phyloP scores from a whole-genome alignment of 192 early-diverging fungal species.

The Mortierella antarctica region DNA sequence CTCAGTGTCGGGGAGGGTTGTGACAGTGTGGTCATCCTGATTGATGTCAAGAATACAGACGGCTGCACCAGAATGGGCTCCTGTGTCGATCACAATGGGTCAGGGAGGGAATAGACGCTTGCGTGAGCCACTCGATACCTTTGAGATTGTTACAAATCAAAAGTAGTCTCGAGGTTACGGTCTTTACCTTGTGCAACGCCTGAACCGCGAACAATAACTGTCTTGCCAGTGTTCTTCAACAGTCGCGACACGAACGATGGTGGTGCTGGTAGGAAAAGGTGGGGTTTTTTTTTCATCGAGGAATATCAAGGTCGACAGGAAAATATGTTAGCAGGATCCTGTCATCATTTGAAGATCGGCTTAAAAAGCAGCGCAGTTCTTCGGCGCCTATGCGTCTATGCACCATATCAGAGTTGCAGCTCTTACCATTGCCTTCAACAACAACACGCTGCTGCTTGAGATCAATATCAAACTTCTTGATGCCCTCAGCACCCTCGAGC shows the following conservation, averaged over 20 bases:
- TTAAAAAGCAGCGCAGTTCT: too few relatives aligned
- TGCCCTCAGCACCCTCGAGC: slow-evolving; percentile 59
- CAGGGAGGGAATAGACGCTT: neutral
- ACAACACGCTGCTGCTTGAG: slow-evolving; percentile 78
- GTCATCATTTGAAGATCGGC: too few relatives aligned
- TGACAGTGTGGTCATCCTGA: slow-evolving; percentile 19
- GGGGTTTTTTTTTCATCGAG: neutral
- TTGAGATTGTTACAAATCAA: neutral
- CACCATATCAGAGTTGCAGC: neutral
- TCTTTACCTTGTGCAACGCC: slow-evolving; percentile 65
- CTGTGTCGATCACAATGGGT: slow-evolving; percentile 12
- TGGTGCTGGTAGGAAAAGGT: slow-evolving; percentile 55
- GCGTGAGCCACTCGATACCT: neutral
- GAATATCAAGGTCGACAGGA: slow-evolving; percentile 11
- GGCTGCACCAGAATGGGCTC: slow-evolving; percentile 79
- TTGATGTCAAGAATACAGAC: slow-evolving; percentile 90
- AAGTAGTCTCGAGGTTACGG: neutral
- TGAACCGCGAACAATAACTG: slow-evolving; percentile 82
- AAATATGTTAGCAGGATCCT: neutral
- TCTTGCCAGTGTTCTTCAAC: slow-evolving; percentile 78
- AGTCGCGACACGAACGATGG: slow-evolving; percentile 72
- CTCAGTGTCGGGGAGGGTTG: slow-evolving; percentile 9
- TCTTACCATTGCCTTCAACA: slow-evolving; percentile 75
- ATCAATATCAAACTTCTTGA: slow-evolving; percentile 73
- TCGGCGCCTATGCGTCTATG: neutral